Percentiles rank a stretch among this genome's conserved stretches.
Conservation (phyloP, 768 basidiomycete genomes). For the Tylopilus felleus region DNA sequence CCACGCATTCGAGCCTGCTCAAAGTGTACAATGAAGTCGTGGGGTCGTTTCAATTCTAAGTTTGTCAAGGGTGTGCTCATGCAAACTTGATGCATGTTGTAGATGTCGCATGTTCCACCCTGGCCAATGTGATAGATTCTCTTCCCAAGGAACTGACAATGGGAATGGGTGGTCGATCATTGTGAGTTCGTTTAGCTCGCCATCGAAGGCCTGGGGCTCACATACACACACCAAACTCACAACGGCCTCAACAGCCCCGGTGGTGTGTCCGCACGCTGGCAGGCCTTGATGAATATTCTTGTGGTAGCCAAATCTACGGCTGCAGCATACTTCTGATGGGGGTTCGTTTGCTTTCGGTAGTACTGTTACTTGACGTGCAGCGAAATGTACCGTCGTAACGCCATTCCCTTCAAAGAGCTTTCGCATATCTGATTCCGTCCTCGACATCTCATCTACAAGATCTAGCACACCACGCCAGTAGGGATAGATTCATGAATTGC, state of each 20-base stretch:
- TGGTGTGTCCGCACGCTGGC: not conserved
- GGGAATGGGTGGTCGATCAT: not conserved
- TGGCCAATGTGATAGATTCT: not conserved
- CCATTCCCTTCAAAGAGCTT: not conserved
- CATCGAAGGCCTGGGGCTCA: not conserved
- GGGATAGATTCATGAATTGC: not conserved
- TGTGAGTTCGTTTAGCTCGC: not conserved
- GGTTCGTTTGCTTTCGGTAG: not conserved
- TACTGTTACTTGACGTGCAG: not conserved
- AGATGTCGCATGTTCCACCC: too few relatives aligned
- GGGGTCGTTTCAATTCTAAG: not conserved
- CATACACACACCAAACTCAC: not conserved
- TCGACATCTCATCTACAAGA: not conserved
- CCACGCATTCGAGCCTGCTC: too few relatives aligned
- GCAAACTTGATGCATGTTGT: too few relatives aligned
- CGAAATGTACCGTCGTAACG: not conserved
- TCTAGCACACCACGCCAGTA: not conserved
- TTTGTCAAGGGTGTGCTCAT: not conserved
- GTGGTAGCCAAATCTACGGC: not conserved
- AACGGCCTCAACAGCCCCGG: not conserved
- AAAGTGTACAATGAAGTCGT: not conserved
- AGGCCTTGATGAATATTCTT: not conserved
- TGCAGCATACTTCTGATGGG: not conserved
- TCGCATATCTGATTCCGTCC: not conserved
- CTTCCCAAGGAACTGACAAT: not conserved